Conservation (phyloP, 1,284 basidiomycete genomes). For the Irpex sp. region DNA sequence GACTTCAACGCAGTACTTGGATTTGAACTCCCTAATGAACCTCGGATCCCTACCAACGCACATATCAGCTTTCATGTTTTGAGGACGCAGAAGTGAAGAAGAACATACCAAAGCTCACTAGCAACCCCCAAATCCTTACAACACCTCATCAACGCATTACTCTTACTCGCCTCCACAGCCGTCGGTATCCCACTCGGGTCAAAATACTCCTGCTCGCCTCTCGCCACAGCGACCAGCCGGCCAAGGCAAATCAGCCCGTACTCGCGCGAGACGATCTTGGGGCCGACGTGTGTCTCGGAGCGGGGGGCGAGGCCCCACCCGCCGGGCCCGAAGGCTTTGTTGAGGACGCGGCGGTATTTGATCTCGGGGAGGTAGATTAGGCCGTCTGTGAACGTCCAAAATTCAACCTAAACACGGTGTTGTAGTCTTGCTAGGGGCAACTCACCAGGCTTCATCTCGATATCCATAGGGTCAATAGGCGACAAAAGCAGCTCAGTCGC, state of each 20-base stretch:
- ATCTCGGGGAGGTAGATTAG: slow-evolving; percentile 96
- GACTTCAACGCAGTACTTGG: slow-evolving; percentile 79
- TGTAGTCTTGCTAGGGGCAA: no score
- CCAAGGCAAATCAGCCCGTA: slow-evolving; percentile 95
- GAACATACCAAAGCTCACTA: slow-evolving; percentile 85
- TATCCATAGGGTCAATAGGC: slow-evolving; percentile 72
- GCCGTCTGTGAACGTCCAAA: no score
- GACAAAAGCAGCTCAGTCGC: slow-evolving; percentile 69
- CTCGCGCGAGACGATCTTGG: slow-evolving; percentile 87
- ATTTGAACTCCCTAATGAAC: slow-evolving; percentile 92
- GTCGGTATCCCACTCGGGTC: slow-evolving; percentile 89
- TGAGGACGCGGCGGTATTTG: slow-evolving; percentile 93
- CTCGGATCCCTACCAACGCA: slow-evolving; percentile 74
- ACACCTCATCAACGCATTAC: slow-evolving; percentile 96
- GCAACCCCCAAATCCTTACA: slow-evolving; percentile 97
- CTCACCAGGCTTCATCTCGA: slow-evolving; percentile 92
- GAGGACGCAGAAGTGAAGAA: no score
- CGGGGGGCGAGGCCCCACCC: slow-evolving; percentile 96
- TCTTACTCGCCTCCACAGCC: slow-evolving; percentile 93
- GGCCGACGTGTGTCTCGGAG: slow-evolving; percentile 87
- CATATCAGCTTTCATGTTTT: no score
- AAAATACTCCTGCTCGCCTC: slow-evolving; percentile 98
- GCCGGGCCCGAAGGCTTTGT: slow-evolving; percentile 93
- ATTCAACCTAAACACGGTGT: no score
- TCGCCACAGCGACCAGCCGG: slow-evolving; percentile 85